Percentiles rank a stretch among this genome's conserved stretches.
Conservation (phyloP, 306 rosid species). For the Datisca glomerata region DNA sequence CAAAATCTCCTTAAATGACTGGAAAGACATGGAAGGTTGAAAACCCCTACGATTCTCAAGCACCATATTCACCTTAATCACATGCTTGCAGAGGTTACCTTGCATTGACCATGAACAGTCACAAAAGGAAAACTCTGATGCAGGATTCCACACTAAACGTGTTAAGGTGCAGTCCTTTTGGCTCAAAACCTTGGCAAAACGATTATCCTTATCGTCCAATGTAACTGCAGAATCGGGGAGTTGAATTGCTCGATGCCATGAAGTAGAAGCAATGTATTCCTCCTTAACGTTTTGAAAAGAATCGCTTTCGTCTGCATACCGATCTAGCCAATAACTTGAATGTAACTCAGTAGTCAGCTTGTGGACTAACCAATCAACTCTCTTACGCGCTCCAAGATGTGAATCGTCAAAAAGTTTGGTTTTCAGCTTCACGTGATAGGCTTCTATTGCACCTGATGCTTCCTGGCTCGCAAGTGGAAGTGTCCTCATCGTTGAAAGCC, state of each 20-base stretch:
- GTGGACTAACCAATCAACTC: slow-evolving; percentile 97
- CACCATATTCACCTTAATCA: slow-evolving; percentile 68
- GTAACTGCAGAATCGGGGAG: slow-evolving; percentile 55
- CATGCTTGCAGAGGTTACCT: slow-evolving; percentile 90
- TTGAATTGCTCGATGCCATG: slow-evolving; percentile 83
- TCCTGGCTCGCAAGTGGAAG: slow-evolving; percentile 88
- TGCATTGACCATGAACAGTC: slow-evolving; percentile 56
- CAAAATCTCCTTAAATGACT: slow-evolving; percentile 52
- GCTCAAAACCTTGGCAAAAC: slow-evolving; percentile 70
- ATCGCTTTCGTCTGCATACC: slow-evolving; percentile 84
- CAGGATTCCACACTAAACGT: slow-evolving; percentile 86
- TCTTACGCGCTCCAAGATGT: slow-evolving; percentile 84
- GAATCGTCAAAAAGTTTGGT: slow-evolving; percentile 87
- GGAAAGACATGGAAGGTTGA: slow-evolving; percentile 55
- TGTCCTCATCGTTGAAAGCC: slow-evolving; percentile 74
- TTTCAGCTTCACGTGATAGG: slow-evolving; percentile 82
- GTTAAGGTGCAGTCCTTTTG: slow-evolving; percentile 39
- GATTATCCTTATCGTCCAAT: slow-evolving; percentile 42
- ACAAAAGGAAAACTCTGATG: slow-evolving; percentile 79
- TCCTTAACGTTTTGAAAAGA: slow-evolving; percentile 83
- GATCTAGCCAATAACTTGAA: slow-evolving; percentile 89
- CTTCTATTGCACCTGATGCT: slow-evolving; percentile 88
- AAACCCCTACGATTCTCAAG: slow-evolving; percentile 33
- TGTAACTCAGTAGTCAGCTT: slow-evolving; percentile 87
- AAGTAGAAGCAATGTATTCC: slow-evolving; percentile 79